Evolutionary conservation across 176 grass and related monocot genomes (phyloP).

Genomic region (Carex littledalei): DNA sequence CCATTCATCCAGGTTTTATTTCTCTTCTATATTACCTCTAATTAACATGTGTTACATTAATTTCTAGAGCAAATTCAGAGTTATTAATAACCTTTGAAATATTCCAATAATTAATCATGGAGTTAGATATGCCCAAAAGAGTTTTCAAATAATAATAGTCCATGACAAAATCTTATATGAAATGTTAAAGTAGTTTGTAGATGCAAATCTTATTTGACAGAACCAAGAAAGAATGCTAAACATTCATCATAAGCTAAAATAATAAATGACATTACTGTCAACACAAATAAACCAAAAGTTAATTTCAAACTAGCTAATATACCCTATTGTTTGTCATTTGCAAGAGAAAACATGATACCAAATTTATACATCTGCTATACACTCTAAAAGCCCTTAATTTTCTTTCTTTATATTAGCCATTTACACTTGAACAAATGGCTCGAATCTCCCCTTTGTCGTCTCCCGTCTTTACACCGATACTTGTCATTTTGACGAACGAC

Average conservation of each 20-base stretch:
- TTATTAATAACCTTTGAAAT: too few species aligned
- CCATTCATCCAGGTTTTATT: too few species aligned
- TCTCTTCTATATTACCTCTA: too few species aligned
- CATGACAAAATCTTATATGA: neutral
- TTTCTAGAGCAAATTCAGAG: too few species aligned
- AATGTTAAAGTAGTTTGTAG: neutral
- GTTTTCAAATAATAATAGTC: too few species aligned
- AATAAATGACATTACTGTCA: neutral
- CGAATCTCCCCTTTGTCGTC: constrained; percentile 60
- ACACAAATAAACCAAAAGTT: neutral
- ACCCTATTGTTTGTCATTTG: neutral
- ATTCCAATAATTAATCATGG: too few species aligned
- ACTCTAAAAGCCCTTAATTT: neutral
- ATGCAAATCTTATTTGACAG: neutral
- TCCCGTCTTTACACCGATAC: constrained; percentile 58
- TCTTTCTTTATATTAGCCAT: constrained; percentile 27
- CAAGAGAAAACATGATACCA: neutral
- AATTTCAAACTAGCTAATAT: neutral
- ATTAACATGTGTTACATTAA: too few species aligned
- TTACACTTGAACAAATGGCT: constrained; percentile 51
- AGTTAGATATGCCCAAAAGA: too few species aligned
- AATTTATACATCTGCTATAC: constrained; percentile 11
- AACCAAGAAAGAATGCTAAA: neutral
- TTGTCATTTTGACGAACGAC: constrained; percentile 62
- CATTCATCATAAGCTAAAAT: neutral